Percentiles rank a stretch among this genome's conserved stretches.
phyloP scores from a whole-genome alignment of 805 yeast species.

The Cyberlindnera veronae region DNA sequence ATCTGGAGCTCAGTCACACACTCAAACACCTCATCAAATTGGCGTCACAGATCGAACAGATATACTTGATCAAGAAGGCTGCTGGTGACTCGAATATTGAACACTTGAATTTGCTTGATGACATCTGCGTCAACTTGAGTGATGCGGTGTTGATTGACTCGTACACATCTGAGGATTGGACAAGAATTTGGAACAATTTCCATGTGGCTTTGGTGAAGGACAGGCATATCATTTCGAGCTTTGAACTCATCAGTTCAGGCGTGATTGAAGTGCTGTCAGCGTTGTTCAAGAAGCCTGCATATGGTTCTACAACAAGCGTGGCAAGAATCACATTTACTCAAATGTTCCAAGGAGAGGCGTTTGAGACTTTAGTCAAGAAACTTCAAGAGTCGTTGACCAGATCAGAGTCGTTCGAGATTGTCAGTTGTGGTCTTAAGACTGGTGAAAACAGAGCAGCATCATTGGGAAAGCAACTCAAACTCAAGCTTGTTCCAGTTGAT shows the following conservation, averaged over 20 bases:
- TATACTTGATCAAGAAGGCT: constrained; percentile 27
- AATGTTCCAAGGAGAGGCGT: constrained; percentile 33
- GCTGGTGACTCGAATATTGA: constrained; percentile 24
- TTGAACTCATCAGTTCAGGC: constrained; percentile 71
- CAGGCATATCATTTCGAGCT: constrained; percentile 52
- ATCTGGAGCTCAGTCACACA: constrained; percentile 3
- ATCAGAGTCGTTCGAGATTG: constrained; percentile 67
- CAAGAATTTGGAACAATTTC: constrained; percentile 37
- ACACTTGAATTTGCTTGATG: constrained; percentile 30
- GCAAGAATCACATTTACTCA: constrained; percentile 44
- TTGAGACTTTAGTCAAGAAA: constrained; percentile 48
- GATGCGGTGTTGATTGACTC: constrained; percentile 5
- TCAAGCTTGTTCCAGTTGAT: constrained; percentile 47
- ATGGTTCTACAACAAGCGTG: constrained; percentile 29
- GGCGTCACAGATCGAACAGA: constrained; percentile 29
- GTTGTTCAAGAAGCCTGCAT: constrained; percentile 30
- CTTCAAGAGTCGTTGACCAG: constrained; percentile 74
- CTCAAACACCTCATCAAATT: constrained; percentile 13
- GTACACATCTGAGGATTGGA: constrained; percentile 30
- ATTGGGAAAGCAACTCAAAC: constrained; percentile 67
- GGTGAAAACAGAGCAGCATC: constrained; percentile 48
- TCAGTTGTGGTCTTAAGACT: constrained; percentile 36
- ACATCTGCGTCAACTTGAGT: constrained; percentile 18
- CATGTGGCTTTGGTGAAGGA: constrained; percentile 32
- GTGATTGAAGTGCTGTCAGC: constrained; percentile 42